phyloP scores from a whole-genome alignment of 495 filamentous ascomycete genomes.

The Hyaloscypha bicolor region DNA sequence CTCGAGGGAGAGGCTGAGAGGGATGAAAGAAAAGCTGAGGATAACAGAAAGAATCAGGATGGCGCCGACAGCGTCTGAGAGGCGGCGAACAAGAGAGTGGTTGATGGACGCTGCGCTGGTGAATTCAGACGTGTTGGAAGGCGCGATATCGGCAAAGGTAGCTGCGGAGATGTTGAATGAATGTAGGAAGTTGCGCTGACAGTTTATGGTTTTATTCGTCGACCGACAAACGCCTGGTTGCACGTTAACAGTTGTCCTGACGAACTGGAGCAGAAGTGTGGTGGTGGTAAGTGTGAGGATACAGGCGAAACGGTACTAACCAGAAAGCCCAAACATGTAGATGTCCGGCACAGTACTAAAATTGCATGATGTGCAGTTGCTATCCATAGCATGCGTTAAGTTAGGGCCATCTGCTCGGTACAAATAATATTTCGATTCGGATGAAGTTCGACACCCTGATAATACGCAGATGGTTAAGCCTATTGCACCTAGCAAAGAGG shows the following conservation, averaged over 20 bases:
- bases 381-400: not conserved
- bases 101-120: not conserved
- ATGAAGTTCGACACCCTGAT: slow-evolving; percentile 2
- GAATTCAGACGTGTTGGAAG: not conserved
- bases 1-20: not conserved
- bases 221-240: not conserved
- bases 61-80: not conserved
- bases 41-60: not conserved
- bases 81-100: slow-evolving; percentile 1
- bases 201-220: not conserved
- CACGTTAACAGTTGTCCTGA: not conserved
- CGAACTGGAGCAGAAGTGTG: too few relatives aligned
- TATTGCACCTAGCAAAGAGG: not conserved
- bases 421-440: not conserved
- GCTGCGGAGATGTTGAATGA: not conserved
- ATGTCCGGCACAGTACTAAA: not conserved
- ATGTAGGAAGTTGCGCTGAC: not conserved
- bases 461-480: not conserved
- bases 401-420: not conserved
- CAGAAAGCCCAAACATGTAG: slow-evolving; percentile 2
- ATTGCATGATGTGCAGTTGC: slow-evolving; percentile 1
- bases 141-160: not conserved
- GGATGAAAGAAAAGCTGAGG: not conserved
- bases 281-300: too few relatives aligned
- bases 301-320: too few relatives aligned